Evolutionary conservation across 1,139 yeast species (phyloP).

Genomic region (Hansenula lynferdii): DNA sequence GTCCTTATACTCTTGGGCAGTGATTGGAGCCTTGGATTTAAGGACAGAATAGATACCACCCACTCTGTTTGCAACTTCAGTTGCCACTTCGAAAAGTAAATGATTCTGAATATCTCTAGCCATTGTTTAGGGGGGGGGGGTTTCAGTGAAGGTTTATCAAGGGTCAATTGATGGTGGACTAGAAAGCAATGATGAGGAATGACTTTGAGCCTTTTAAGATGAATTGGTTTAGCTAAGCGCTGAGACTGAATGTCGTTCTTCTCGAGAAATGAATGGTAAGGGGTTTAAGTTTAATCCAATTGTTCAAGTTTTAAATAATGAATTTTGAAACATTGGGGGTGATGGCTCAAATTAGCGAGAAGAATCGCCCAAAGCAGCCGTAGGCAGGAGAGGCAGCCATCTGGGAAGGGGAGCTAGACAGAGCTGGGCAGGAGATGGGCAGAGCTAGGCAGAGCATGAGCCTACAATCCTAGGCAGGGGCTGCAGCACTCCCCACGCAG

Average conservation of each 20-base stretch:
- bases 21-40: constrained; percentile 95
- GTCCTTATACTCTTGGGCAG: constrained; percentile 88
- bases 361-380: too few relatives aligned
- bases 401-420: neutral
- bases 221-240: too few relatives aligned
- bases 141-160: too few relatives aligned
- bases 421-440: neutral
- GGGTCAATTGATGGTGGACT: neutral
- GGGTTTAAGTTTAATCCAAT: too few relatives aligned
- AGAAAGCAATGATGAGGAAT: too few relatives aligned
- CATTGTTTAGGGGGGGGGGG: constrained; percentile 39
- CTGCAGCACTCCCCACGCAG: neutral
- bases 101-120: constrained; percentile 78
- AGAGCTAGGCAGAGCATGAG: neutral
- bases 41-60: constrained; percentile 98
- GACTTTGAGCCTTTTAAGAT: too few relatives aligned
- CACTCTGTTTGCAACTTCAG: constrained; percentile 96
- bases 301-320: neutral
- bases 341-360: neutral
- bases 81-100: constrained; percentile 87
- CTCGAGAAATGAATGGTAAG: too few relatives aligned
- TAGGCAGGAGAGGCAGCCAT: too few relatives aligned
- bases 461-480: neutral
- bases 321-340: too few relatives aligned
- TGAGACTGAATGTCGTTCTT: too few relatives aligned